Evolutionary conservation across 768 basidiomycete genomes (phyloP).

Genomic region (Lentinula aciculospora): DNA sequence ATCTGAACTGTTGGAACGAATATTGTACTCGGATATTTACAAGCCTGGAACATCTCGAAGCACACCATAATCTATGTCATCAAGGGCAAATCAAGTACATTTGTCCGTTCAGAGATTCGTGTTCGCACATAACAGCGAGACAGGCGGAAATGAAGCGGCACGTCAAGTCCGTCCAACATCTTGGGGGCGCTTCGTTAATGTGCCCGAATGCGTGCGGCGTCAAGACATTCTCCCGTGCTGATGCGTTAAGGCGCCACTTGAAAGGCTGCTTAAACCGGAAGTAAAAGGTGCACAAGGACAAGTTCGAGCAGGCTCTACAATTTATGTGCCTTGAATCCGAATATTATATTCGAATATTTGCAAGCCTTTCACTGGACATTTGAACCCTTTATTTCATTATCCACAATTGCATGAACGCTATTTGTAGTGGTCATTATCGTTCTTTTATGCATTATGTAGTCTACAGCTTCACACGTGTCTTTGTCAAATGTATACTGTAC

Average conservation of each 20-base stretch:
- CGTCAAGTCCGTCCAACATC: background rate
- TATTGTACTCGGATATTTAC: background rate
- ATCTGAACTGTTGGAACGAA: background rate
- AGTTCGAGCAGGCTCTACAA: too few species aligned
- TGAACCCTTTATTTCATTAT: too few species aligned
- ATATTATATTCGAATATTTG: too few species aligned
- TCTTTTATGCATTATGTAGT: too few species aligned
- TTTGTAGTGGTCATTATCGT: too few species aligned
- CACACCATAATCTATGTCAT: background rate
- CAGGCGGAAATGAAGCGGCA: background rate
- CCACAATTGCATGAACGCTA: too few species aligned
- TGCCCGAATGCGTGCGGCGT: background rate
- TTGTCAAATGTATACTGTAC: too few species aligned
- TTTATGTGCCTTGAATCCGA: too few species aligned
- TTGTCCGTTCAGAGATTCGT: background rate
- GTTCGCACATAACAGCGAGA: background rate
- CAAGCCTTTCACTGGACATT: too few species aligned
- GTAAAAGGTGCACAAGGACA: background rate
- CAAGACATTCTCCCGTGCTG: background rate
- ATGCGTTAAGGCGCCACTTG: background rate
- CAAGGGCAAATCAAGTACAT: background rate
- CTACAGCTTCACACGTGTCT: too few species aligned
- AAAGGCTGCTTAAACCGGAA: background rate
- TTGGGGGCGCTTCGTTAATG: background rate
- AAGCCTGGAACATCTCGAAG: background rate